phyloP scores from a whole-genome alignment of 305 asterid species.

The Ilex paraguariensis region DNA sequence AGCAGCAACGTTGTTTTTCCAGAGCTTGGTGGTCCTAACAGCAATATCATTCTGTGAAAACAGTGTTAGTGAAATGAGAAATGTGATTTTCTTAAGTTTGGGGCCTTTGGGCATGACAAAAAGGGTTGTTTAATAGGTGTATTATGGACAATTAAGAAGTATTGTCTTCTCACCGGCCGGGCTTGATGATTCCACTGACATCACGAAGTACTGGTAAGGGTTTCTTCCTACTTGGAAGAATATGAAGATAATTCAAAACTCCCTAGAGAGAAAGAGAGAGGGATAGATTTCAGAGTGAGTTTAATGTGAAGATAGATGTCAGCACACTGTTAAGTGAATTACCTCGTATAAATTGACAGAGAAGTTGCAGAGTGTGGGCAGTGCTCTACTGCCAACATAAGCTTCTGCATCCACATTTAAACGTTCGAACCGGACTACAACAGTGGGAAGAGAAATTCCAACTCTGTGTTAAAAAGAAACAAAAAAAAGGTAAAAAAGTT shows the following conservation, averaged over 20 bases:
- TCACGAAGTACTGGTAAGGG: not conserved
- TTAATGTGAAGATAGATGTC: not conserved
- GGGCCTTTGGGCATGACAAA: too few species aligned
- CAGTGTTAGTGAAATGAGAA: not conserved
- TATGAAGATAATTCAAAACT: not conserved
- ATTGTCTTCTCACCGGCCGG: not conserved
- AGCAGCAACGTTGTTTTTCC: conserved; percentile 1
- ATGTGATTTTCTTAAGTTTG: too few species aligned
- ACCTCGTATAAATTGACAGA: not conserved
- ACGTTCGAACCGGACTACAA: conserved; percentile 1
- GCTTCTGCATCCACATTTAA: conserved; percentile 2
- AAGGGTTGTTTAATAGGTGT: too few species aligned
- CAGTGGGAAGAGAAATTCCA: not conserved
- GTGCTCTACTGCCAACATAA: not conserved
- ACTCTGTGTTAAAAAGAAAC: not conserved
- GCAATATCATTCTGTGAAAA: not conserved
- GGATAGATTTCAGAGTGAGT: not conserved
- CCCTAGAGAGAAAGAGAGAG: not conserved
- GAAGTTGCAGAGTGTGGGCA: not conserved
- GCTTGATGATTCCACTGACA: conserved; percentile 3
- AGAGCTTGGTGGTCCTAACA: not conserved
- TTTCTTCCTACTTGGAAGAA: not conserved
- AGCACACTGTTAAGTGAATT: not conserved
- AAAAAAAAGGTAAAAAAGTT: too few species aligned
- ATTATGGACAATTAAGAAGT: too few species aligned